These are phyloP conservation scores for Capniomyces stellatus DNA, from an alignment of 371 early-diverging fungal genomes.

Conservation along the genomic window DNA sequence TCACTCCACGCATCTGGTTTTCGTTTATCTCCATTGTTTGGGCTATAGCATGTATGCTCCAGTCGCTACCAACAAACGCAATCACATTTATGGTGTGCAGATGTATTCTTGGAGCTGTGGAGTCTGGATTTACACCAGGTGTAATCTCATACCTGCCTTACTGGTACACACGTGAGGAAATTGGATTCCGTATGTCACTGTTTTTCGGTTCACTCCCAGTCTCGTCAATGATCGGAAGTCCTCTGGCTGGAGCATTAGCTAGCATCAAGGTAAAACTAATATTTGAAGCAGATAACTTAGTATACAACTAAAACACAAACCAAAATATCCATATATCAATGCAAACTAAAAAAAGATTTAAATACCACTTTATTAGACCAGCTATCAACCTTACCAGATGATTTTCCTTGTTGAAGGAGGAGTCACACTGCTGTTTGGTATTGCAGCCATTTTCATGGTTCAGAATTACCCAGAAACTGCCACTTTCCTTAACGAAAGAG, in stretches of 20 bases:
- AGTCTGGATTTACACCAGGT: conserved; percentile 44
- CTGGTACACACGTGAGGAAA: conserved; percentile 31
- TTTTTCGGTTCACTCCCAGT: conserved; percentile 27
- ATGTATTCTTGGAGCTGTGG: conserved; percentile 43
- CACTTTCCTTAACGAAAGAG: neutral
- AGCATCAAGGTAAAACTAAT: conserved; percentile 15
- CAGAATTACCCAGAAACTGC: neutral
- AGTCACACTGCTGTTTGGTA: neutral
- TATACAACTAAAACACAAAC: too few relatives aligned
- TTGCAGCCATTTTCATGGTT: neutral
- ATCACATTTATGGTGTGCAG: conserved; percentile 24
- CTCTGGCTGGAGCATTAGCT: conserved; percentile 24
- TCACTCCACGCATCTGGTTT: conserved; percentile 50
- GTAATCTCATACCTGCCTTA: conserved; percentile 32
- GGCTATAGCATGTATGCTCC: conserved; percentile 29
- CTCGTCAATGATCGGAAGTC: conserved; percentile 30
- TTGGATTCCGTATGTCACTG: conserved; percentile 19
- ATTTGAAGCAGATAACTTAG: too few relatives aligned
- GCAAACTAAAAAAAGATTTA: too few relatives aligned
- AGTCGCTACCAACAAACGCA: conserved; percentile 14
- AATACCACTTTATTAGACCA: too few relatives aligned
- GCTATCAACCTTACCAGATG: neutral
- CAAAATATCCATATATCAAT: too few relatives aligned
- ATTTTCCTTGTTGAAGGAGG: neutral
- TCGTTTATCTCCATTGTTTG: conserved; percentile 41